A percentile compares a stretch with the other conserved stretches of the same genome.
Evolutionary conservation across 805 yeast genomes (phyloP).

Genomic region (Candida methanosorbosa): DNA sequence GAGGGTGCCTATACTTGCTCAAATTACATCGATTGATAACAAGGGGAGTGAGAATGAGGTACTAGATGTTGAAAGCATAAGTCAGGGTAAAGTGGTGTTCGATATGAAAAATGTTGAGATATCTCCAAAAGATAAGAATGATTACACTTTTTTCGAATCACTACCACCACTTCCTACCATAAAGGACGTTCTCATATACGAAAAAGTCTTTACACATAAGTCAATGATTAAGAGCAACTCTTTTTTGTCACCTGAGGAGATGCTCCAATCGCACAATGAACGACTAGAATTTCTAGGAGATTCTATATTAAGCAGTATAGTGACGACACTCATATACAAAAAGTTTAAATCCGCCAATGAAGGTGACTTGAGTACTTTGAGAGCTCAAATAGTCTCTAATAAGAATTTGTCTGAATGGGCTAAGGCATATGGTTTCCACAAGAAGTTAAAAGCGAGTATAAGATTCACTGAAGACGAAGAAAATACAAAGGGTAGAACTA

Average conservation of each 20-base stretch:
- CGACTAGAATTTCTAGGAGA: slow-evolving; percentile 89
- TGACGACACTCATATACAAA: slow-evolving; percentile 58
- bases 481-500: slow-evolving; percentile 47
- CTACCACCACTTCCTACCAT: slow-evolving; percentile 72
- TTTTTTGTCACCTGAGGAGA: slow-evolving; percentile 47
- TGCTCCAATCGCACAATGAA: slow-evolving; percentile 66
- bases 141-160: too few relatives aligned
- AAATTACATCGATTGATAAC: too few relatives aligned
- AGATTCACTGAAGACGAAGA: slow-evolving; percentile 28
- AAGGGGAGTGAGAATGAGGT: too few relatives aligned
- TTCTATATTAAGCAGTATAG: slow-evolving; percentile 65
- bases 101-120: too few relatives aligned
- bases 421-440: slow-evolving; percentile 54
- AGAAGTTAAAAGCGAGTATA: slow-evolving; percentile 40
- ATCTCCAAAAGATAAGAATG: too few relatives aligned
- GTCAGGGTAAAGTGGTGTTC: too few relatives aligned
- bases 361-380: slow-evolving; percentile 67
- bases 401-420: slow-evolving; percentile 66
- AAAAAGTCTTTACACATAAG: slow-evolving; percentile 74
- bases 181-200: slow-evolving; percentile 44
- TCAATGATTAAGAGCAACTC: slow-evolving; percentile 56
- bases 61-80: too few relatives aligned
- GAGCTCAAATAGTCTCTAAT: slow-evolving; percentile 69
- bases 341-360: slow-evolving; percentile 66
- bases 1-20: too few relatives aligned